Base-by-base conservation (phyloP, 2,329 filamentous ascomycete genomes). In the Bipolaris bicolor region DNA sequence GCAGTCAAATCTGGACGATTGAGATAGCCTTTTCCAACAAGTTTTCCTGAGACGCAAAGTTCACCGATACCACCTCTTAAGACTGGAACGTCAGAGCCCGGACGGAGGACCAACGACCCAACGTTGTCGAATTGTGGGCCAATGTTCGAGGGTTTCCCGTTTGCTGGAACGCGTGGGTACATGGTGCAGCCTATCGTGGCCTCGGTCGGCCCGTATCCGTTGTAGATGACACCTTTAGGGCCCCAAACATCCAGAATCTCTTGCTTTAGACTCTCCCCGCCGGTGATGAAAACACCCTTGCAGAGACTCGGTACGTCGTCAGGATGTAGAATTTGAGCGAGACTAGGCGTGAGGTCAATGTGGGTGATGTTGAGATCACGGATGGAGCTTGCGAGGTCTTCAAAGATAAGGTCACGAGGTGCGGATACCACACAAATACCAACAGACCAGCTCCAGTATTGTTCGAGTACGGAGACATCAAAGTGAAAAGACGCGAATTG, bases 401-500 rank as follows among this genome's bases (percentile, higher is more conserved):
- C 91, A 33, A 97, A 88, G 1, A 97, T 88, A 1, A 97, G 72
- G 71, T 97, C 92, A 63, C 91, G 85, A 0, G 91, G 90, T 6
- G 91, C 92, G 2, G 90, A 88, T 1, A 94, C 89, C 0, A 97
- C 84, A 3, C 90, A 88, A 24, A 97, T 92, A 1, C 92, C 92
- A 0, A 95, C 90, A 26, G 89, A 92, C 93, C 93, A 97, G 56
- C 89, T 95, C 92, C 92, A 97, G 73, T 94, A 97, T 69, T 97
- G 93, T 71, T 97, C 93, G 0, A 97, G 82, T 0, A 97, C 90
- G 1, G 91, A 95, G 3, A 97, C 93, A 67, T 97, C 94, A 60
- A 97, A 97, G 74, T 97, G 94, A 55, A 97, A 91, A 0, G 92
- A 93, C 1, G 94, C 94, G 70, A 97, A 97, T 70, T 97, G 94